These are phyloP conservation scores for Nitzschia palea DNA, from an alignment of 108 stramenopile genomes.

Conservation along the genomic window DNA sequence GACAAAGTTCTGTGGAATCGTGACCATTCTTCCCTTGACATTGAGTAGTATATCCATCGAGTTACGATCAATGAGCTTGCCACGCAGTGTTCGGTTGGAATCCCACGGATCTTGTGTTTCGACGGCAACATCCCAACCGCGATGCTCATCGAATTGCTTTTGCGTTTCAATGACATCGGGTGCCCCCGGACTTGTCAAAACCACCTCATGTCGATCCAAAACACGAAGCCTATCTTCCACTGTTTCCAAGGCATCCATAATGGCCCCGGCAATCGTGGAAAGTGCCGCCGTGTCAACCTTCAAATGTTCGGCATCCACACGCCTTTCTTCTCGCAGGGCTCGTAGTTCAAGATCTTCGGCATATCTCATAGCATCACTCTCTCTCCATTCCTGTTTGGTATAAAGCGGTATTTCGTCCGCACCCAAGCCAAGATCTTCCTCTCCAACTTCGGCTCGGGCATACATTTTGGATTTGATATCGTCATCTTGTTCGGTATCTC, in stretches of 20 bases:
- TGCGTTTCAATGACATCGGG: conserved; percentile 70
- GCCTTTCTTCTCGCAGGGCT: conserved; percentile 7
- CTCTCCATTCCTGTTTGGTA: conserved; percentile 32
- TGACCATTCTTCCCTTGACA: conserved; percentile 80
- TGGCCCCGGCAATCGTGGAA: conserved; percentile 58
- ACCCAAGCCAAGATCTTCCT: conserved; percentile 53
- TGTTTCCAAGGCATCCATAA: conserved; percentile 57
- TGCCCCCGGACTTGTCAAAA: conserved; percentile 65
- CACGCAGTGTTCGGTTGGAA: conserved; percentile 76
- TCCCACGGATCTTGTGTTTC: conserved; percentile 82
- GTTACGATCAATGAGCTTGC: conserved; percentile 78
- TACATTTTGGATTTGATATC: conserved; percentile 25
- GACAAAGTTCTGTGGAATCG: conserved; percentile 70
- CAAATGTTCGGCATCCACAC: conserved; percentile 16
- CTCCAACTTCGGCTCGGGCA: conserved; percentile 51
- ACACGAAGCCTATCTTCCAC: conserved; percentile 67
- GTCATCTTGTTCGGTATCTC: conserved; percentile 41
- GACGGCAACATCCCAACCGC: conserved; percentile 63
- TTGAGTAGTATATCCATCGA: conserved; percentile 83
- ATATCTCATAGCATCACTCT: conserved; percentile 30
- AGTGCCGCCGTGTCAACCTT: conserved; percentile 63
- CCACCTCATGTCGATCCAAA: conserved; percentile 70
- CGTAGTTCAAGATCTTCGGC: conserved; percentile 25
- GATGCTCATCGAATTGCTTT: conserved; percentile 66
- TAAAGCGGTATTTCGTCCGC: conserved; percentile 28